A percentile compares a stretch with the other conserved stretches of the same genome.
These are phyloP conservation scores for Nakaseomyces uthaithaninus DNA, from an alignment of 1,139 yeast species.

Conservation along the genomic window DNA sequence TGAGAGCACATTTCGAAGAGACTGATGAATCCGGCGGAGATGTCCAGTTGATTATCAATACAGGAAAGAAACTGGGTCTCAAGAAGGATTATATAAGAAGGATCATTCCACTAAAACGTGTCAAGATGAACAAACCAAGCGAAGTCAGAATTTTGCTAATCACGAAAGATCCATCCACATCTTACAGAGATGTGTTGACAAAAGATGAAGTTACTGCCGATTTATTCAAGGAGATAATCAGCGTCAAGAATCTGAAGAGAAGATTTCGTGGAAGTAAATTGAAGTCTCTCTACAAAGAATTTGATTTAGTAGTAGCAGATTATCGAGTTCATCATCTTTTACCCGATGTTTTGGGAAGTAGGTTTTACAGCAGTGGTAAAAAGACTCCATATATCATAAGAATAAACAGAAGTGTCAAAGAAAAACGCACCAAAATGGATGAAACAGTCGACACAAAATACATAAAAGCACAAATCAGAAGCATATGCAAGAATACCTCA, in stretches of 20 bases:
- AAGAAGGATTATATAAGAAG: slow-evolving; percentile 55
- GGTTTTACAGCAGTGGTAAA: slow-evolving; percentile 42
- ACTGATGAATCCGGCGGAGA: slow-evolving; percentile 24
- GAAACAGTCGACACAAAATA: slow-evolving; percentile 45
- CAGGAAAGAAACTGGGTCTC: slow-evolving; percentile 41
- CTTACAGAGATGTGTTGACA: slow-evolving; percentile 38
- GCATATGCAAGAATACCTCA: slow-evolving; percentile 52
- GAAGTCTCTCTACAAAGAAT: slow-evolving; percentile 46
- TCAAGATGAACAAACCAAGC: slow-evolving; percentile 39
- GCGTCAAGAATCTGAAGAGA: slow-evolving; percentile 48
- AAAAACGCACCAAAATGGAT: slow-evolving; percentile 23
- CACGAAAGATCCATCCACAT: slow-evolving; percentile 59
- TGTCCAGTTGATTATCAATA: slow-evolving; percentile 48
- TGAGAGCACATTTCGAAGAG: slow-evolving; percentile 19
- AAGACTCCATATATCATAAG: slow-evolving; percentile 50
- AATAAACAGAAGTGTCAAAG: slow-evolving; percentile 47
- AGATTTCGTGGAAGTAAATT: slow-evolving; percentile 41
- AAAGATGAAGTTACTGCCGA: slow-evolving; percentile 52
- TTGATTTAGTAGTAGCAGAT: slow-evolving; percentile 60
- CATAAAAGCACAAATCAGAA: slow-evolving; percentile 50
- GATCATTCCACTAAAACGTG: slow-evolving; percentile 52
- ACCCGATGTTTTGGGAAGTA: slow-evolving; percentile 48
- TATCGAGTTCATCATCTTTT: slow-evolving; percentile 52
- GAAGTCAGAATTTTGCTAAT: slow-evolving; percentile 48
- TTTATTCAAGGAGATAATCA: slow-evolving; percentile 46